Evolutionary conservation across 139 green algal species (phyloP), one percentile per base, ranked within the genome.

Genomic region (Yamagishiella unicocca): DNA sequence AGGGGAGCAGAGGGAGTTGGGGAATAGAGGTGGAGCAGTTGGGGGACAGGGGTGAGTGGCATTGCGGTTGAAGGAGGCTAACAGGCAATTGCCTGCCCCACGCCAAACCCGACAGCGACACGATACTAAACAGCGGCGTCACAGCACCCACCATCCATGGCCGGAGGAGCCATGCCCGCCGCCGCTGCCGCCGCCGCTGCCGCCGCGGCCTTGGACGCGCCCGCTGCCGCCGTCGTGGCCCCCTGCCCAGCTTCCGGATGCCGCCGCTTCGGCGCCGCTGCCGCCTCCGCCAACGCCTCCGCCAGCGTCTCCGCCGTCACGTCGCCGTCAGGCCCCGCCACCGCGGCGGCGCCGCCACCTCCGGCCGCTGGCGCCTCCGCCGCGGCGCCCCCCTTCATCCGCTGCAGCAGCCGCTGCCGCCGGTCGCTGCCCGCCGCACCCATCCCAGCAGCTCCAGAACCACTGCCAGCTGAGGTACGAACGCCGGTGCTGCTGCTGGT

Each of bases 301-400:
- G n/a, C n/a, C n/a, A n/a, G n/a, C n/a, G n/a, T n/a, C n/a, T n/a
- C n/a, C n/a, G n/a, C n/a, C n/a, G n/a, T n/a, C 50, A 58, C 50
- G 50, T 12, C 50, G 50, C 50, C 17, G 17, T 70, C 58, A 67
- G 19, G 19, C 6, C 64, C n/a, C 45, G 46, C 74, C 67, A 31
- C 43, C 14, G 31, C 50, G 5, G 74, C n/a, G n/a, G 46, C 40
- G 24, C 38, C 22, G 42, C 1, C 40, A 29, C n/a, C 50, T 17
- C 4, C 33, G 22, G 62, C 40, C 24, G 40, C 62, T 38, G 77
- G 67, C 2, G 54, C 55, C 1, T 38, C 71, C 31, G 46, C 67
- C 19, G 37, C 76, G 2, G 25, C 85, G 4, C 21, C 40, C 12
- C 85, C 85, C 66, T 86, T 84, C 85, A 90, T 90, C 8, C 85